A percentile compares a stretch with the other conserved stretches of the same genome.
Conservation (phyloP, 1,284 basidiomycete genomes). For the Leccinum pachyderme region DNA sequence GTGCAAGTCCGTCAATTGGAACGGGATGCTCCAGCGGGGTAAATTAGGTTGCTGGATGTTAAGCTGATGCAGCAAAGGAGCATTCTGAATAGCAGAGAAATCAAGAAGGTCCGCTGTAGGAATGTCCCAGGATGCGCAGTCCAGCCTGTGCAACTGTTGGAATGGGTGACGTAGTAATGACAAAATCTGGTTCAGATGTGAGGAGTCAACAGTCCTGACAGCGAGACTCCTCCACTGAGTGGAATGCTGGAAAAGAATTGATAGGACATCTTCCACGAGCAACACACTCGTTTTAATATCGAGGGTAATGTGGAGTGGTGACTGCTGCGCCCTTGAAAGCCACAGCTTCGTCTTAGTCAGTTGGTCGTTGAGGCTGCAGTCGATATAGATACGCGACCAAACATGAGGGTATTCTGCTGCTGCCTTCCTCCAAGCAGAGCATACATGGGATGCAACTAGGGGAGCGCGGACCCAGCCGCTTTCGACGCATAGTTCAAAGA, state of each 20-base stretch:
- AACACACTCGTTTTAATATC: slow-evolving; percentile 34
- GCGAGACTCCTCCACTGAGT: slow-evolving; percentile 46
- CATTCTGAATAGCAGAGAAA: slow-evolving; percentile 24
- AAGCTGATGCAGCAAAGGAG: slow-evolving; percentile 20
- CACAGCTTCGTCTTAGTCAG: slow-evolving; percentile 46
- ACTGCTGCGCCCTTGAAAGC: slow-evolving; percentile 45
- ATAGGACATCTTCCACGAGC: slow-evolving; percentile 37
- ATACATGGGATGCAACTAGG: slow-evolving; percentile 57
- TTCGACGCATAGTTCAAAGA: slow-evolving; percentile 51
- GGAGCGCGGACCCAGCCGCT: slow-evolving; percentile 57
- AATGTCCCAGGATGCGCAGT: slow-evolving; percentile 18
- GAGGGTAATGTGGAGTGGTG: slow-evolving; percentile 45
- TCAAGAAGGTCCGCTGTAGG: slow-evolving; percentile 18
- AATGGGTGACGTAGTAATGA: slow-evolving; percentile 34
- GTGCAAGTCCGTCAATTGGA: slow-evolving; percentile 20
- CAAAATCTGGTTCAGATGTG: slow-evolving; percentile 41
- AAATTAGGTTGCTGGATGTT: slow-evolving; percentile 24
- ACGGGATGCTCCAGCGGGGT: slow-evolving; percentile 24
- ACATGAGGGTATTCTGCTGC: slow-evolving; percentile 50
- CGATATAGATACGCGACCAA: slow-evolving; percentile 58
- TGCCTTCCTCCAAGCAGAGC: slow-evolving; percentile 52
- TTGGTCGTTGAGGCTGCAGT: slow-evolving; percentile 45
- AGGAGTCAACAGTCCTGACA: slow-evolving; percentile 39
- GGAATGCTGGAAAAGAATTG: slow-evolving; percentile 39
- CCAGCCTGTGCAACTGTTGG: slow-evolving; percentile 30